phyloP scores from a whole-genome alignment of 2,329 filamentous ascomycete species.

The Xylariales sp. region DNA sequence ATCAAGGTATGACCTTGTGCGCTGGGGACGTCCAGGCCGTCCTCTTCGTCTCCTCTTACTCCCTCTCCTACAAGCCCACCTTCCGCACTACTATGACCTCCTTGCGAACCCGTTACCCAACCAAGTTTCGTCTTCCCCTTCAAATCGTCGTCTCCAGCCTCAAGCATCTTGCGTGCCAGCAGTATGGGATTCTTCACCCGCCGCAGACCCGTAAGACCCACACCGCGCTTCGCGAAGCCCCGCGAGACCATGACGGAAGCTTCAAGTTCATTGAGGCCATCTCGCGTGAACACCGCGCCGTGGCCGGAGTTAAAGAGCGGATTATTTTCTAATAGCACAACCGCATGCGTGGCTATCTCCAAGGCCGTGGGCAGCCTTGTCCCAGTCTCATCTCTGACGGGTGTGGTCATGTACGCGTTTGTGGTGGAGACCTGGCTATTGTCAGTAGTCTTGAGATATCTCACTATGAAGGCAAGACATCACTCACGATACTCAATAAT shows the following conservation, averaged over 20 bases:
- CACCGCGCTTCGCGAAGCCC: conserved; percentile 68
- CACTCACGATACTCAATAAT: conserved; percentile 56
- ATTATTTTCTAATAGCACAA: conserved; percentile 71
- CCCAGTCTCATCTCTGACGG: conserved; percentile 10
- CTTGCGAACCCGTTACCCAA: conserved; percentile 14
- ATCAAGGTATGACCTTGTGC: conserved; percentile 69
- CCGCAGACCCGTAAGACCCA: conserved; percentile 68
- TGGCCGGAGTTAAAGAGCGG: conserved; percentile 79
- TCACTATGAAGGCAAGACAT: too few relatives aligned
- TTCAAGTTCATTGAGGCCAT: conserved; percentile 81
- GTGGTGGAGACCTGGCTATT: conserved; percentile 37
- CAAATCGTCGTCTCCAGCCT: conserved; percentile 60
- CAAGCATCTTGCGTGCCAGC: conserved; percentile 66
- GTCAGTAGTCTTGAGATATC: conserved; percentile 7
- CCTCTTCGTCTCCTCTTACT: conserved; percentile 2
- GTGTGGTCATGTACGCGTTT: conserved; percentile 41
- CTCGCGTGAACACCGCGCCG: conserved; percentile 81
- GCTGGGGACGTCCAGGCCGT: conserved; percentile 40
- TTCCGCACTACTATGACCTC: too few relatives aligned
- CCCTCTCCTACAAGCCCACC: background rate
- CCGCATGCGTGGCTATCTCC: conserved; percentile 70
- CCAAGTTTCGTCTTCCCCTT: conserved; percentile 24
- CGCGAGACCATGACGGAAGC: conserved; percentile 80
- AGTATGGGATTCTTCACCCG: conserved; percentile 76
- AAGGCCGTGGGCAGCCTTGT: conserved; percentile 51